A percentile compares a stretch with the other conserved stretches of the same genome.
Conservation (phyloP, 306 rosid genomes). For the Amphicarpaea edgeworthii region DNA sequence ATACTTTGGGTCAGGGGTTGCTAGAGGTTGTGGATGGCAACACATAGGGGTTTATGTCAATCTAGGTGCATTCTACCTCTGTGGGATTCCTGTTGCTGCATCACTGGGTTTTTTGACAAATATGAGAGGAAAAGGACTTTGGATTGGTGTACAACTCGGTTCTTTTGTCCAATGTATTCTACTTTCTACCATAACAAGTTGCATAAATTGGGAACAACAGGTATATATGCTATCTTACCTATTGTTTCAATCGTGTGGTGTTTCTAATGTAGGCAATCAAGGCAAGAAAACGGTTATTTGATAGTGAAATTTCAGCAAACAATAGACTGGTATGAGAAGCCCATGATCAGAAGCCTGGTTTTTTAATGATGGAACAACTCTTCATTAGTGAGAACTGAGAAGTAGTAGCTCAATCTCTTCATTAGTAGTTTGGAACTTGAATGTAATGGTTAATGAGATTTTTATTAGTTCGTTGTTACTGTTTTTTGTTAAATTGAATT, state of each 20-base stretch:
- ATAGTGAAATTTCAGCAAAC: conserved; percentile 3
- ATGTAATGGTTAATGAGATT: neutral
- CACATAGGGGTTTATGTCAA: conserved; percentile 70
- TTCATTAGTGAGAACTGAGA: neutral
- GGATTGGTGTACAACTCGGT: conserved; percentile 73
- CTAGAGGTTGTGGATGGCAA: conserved; percentile 89
- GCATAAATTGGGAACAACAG: conserved; percentile 68
- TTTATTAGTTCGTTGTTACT: no score
- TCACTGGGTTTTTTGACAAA: conserved; percentile 56
- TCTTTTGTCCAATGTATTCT: conserved; percentile 52
- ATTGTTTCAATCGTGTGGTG: neutral
- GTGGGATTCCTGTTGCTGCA: conserved; percentile 73
- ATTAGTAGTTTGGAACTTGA: neutral
- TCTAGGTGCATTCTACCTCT: conserved; percentile 69
- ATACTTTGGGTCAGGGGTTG: conserved; percentile 52
- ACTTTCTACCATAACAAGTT: conserved; percentile 52
- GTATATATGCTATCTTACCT: conserved; percentile 44
- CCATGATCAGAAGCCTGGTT: neutral
- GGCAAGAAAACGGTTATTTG: neutral
- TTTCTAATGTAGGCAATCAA: conserved; percentile 6
- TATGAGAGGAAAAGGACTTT: conserved; percentile 63
- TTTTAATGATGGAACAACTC: neutral
- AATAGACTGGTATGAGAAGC: conserved; percentile 2
- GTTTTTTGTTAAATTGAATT: no score
- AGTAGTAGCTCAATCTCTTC: neutral